Conservation (phyloP, 306 rosid genomes). For the Bauhinia variegata region DNA sequence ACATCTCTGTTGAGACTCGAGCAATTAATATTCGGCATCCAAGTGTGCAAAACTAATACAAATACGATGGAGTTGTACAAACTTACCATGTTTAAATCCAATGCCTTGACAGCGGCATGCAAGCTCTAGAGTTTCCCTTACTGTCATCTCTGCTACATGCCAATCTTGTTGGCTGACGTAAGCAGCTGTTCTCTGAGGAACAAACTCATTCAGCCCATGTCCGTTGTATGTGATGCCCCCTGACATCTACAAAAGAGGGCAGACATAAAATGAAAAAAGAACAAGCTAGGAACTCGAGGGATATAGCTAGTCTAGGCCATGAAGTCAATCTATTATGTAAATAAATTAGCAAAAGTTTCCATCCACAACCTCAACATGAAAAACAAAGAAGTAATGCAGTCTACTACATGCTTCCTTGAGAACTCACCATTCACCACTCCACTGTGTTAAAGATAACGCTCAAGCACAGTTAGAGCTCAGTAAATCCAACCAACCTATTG, state of each 20-base stretch:
- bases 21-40: conserved; percentile 35
- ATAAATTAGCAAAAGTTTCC: conserved; percentile 13
- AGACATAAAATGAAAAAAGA: conserved; percentile 23
- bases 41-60: conserved; percentile 18
- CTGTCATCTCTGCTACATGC: conserved; percentile 91
- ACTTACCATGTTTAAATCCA: conserved; percentile 86
- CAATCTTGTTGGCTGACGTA: conserved; percentile 89
- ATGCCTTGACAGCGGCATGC: conserved; percentile 91
- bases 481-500: neutral
- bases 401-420: conserved; percentile 5
- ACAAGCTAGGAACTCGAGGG: conserved; percentile 6
- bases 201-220: conserved; percentile 77
- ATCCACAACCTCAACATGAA: neutral
- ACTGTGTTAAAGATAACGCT: conserved; percentile 20
- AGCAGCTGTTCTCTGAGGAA: conserved; percentile 93
- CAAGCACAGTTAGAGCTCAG: neutral
- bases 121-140: conserved; percentile 88
- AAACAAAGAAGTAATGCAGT: conserved; percentile 16
- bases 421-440: neutral
- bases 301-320: conserved; percentile 24
- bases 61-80: conserved; percentile 11
- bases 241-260: conserved; percentile 59
- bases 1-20: conserved; percentile 69
- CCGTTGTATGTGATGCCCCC: conserved; percentile 88
- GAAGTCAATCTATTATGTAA: conserved; percentile 16